Evolutionary conservation across 1,284 basidiomycete species (phyloP), one percentile per base, ranked within the genome.

Genomic region (Puccinia polysora): DNA sequence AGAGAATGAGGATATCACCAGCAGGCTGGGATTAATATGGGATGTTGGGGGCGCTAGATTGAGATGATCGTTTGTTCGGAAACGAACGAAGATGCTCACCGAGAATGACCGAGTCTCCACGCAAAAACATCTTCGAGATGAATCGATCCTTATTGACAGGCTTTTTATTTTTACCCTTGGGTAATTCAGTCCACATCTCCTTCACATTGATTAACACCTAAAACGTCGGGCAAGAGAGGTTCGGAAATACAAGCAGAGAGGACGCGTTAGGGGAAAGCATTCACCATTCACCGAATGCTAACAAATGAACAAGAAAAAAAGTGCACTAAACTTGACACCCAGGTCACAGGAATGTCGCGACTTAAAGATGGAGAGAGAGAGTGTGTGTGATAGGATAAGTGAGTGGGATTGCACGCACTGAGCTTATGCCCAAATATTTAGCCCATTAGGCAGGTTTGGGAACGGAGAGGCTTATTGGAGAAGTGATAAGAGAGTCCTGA

Each of bases 141-240:
- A 98, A 98, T 52, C 96, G 86, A 82, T 99, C 93, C 82, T 96
- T 97, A 84, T 98, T 97, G 74, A 98, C 88, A 2, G 96, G 90
- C 81, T 97, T 97, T 83, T 96, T 96, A 80, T 91, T 92, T 83
- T 97, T 98, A 63, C 92, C 92, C 82, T 97, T 98, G 25, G 96
- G 96, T 67, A 89, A 82, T 81, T 99, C 96, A 32, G 94, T 97
- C 96, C 96, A 98, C 95, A 97, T 97, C 90, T 95, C 23, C 65
- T 60, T 53, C 23, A 43, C 50, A 15, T 68, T 49, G 40, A 72
- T 34, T 4, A 52, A 58, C 20, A 67, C 65, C 55, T 69, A 34
- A 14, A 18, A n/a, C n/a, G 12, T 7, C 14, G 8, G 25, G 38
- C 23, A 38, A 18, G 8, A 34, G 25, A 30, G 18, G 12, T 15